phyloP scores from a whole-genome alignment of 1,284 basidiomycete species.

The Exobasidium rhododendri region DNA sequence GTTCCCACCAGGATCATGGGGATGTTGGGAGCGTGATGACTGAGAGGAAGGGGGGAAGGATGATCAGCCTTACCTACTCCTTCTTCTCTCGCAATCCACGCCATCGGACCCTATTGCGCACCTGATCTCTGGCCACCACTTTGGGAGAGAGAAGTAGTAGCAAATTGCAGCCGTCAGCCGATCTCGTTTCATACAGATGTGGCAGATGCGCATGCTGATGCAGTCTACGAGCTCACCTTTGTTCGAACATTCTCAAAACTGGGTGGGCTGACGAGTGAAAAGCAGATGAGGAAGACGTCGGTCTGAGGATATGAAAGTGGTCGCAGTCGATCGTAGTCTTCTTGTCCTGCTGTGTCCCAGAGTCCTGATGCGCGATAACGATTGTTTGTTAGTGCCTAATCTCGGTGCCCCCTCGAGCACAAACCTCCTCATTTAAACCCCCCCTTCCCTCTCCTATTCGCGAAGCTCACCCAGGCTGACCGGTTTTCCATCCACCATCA shows the following conservation, averaged over 20 bases:
- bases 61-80: constrained; percentile 17
- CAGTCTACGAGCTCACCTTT: too few relatives aligned
- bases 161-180: background rate
- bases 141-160: constrained; percentile 3
- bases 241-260: constrained; percentile 98
- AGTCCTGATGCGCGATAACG: too few relatives aligned
- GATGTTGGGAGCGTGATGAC: constrained; percentile 93
- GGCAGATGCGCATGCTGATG: too few relatives aligned
- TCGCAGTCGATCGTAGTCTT: constrained; percentile 83
- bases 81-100: too few relatives aligned
- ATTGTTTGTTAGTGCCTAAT: constrained; percentile 1
- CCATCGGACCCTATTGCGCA: too few relatives aligned
- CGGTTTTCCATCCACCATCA: constrained; percentile 98
- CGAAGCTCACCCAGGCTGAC: constrained; percentile 67
- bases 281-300: constrained; percentile 98
- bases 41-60: constrained; percentile 45
- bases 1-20: constrained; percentile 90
- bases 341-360: constrained; percentile 52
- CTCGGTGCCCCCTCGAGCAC: background rate
- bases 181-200: too few relatives aligned
- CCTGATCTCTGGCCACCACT: constrained; percentile 57
- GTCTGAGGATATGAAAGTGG: constrained; percentile 98
- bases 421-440: background rate
- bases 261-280: constrained; percentile 93
- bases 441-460: background rate